Evolutionary conservation across 1,139 yeast genomes (phyloP).

Genomic region (Debaryomyces subglobosus): DNA sequence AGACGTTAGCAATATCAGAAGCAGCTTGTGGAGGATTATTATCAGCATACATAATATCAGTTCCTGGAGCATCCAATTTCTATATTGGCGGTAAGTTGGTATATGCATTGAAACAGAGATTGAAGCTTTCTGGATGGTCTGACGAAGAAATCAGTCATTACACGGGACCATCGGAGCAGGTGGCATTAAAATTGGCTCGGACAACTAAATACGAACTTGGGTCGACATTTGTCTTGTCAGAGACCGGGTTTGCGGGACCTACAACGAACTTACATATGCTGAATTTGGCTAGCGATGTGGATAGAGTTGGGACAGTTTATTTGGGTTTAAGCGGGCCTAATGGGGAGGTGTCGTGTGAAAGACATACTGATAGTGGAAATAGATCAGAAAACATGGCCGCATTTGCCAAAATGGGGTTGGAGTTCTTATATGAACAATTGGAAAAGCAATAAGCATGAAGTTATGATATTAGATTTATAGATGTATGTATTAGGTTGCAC

Average conservation of each 20-base stretch:
- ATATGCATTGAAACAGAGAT: slow-evolving; percentile 73
- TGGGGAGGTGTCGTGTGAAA: slow-evolving; percentile 55
- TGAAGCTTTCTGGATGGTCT: slow-evolving; percentile 79
- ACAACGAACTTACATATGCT: slow-evolving; percentile 47
- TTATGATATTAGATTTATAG: slow-evolving; percentile 1
- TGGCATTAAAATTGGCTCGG: slow-evolving; percentile 75
- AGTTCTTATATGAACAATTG: slow-evolving; percentile 54
- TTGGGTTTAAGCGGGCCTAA: slow-evolving; percentile 72
- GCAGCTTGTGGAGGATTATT: slow-evolving; percentile 90
- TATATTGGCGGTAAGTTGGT: slow-evolving; percentile 84
- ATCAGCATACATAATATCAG: slow-evolving; percentile 76
- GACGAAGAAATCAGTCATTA: slow-evolving; percentile 67
- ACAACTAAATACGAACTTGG: slow-evolving; percentile 81
- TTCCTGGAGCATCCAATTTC: slow-evolving; percentile 83
- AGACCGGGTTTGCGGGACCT: slow-evolving; percentile 90
- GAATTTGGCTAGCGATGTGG: slow-evolving; percentile 18
- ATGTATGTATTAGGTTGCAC: background rate
- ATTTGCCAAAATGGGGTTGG: slow-evolving; percentile 70
- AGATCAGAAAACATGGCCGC: slow-evolving; percentile 71
- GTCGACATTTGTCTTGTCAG: slow-evolving; percentile 77
- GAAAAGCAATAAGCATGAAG: slow-evolving; percentile 9
- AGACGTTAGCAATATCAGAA: slow-evolving; percentile 79
- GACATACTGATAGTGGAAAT: slow-evolving; percentile 49
- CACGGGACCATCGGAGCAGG: slow-evolving; percentile 82
- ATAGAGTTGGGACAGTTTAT: slow-evolving; percentile 66